Conservation (phyloP, 257 asterid species). For the Verbascum thapsus region DNA sequence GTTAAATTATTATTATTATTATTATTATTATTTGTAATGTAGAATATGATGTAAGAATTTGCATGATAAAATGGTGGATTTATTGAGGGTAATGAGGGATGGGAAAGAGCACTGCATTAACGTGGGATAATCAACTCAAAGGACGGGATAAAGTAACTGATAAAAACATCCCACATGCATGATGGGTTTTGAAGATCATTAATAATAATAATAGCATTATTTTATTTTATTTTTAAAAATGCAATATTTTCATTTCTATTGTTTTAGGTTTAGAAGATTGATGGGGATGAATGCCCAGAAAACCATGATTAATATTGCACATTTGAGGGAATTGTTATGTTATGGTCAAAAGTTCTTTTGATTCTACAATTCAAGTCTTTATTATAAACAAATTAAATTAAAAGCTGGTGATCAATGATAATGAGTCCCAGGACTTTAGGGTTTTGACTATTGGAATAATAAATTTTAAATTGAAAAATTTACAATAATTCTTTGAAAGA, state of each 20-base stretch:
- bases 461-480: too few species aligned
- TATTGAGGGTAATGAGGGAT: conserved; percentile 26
- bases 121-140: conserved; percentile 14
- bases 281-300: conserved; percentile 30
- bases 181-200: not conserved
- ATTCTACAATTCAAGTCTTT: not conserved
- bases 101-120: conserved; percentile 22
- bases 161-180: conserved; percentile 18
- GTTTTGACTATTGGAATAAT: not conserved
- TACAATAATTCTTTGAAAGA: too few species aligned
- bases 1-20: too few species aligned
- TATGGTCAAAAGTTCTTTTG: conserved; percentile 5
- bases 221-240: not conserved
- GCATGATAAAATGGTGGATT: not conserved
- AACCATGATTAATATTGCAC: conserved; percentile 5
- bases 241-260: not conserved
- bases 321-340: not conserved
- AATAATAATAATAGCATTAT: not conserved
- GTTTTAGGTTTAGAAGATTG: not conserved
- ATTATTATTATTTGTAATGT: too few species aligned
- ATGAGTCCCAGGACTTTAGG: too few species aligned
- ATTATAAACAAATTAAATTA: not conserved
- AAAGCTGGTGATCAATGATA: not conserved
- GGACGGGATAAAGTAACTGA: not conserved
- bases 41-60: not conserved